Evolutionary conservation across 2,329 filamentous ascomycete species (phyloP).

Genomic region (Ceratocystis variospora): DNA sequence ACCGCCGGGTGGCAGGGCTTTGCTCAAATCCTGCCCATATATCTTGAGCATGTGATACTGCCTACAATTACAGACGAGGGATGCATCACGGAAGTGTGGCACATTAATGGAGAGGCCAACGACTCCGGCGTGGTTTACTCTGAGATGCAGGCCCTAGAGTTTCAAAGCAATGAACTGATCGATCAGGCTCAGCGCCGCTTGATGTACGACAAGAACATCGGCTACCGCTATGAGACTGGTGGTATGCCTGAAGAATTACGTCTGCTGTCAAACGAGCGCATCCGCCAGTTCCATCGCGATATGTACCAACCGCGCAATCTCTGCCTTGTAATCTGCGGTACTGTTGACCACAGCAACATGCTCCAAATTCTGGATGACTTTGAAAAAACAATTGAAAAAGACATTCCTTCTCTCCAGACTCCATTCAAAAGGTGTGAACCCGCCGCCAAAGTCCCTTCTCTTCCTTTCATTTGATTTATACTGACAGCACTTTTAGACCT

Average conservation of each 20-base stretch:
- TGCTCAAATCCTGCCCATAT: slow-evolving; percentile 83
- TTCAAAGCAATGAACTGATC: slow-evolving; percentile 72
- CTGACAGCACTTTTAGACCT: slow-evolving; percentile 34
- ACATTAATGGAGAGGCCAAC: slow-evolving; percentile 82
- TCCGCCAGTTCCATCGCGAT: slow-evolving; percentile 83
- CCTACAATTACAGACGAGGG: slow-evolving; percentile 86
- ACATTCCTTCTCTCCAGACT: slow-evolving; percentile 60
- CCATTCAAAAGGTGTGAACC: slow-evolving; percentile 52
- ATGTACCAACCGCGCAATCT: slow-evolving; percentile 99
- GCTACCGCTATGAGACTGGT: slow-evolving; percentile 95
- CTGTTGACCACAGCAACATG: slow-evolving; percentile 70
- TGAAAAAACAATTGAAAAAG: slow-evolving; percentile 70
- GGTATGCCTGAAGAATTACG: slow-evolving; percentile 89
- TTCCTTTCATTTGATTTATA: background rate
- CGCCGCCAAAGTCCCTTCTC: background rate
- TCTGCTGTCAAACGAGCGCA: slow-evolving; percentile 72
- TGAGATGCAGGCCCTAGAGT: slow-evolving; percentile 95
- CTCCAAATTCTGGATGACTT: slow-evolving; percentile 74
- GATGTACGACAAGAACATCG: slow-evolving; percentile 76
- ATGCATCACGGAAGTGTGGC: slow-evolving; percentile 92
- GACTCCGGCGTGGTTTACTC: slow-evolving; percentile 97
- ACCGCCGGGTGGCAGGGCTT: slow-evolving; percentile 97
- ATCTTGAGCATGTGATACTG: slow-evolving; percentile 83
- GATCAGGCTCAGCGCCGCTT: slow-evolving; percentile 66
- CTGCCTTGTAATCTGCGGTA: slow-evolving; percentile 80